Percentiles rank a stretch among this genome's conserved stretches.
phyloP scores from a whole-genome alignment of 140 eudicot species.

The Cichorium intybus region DNA sequence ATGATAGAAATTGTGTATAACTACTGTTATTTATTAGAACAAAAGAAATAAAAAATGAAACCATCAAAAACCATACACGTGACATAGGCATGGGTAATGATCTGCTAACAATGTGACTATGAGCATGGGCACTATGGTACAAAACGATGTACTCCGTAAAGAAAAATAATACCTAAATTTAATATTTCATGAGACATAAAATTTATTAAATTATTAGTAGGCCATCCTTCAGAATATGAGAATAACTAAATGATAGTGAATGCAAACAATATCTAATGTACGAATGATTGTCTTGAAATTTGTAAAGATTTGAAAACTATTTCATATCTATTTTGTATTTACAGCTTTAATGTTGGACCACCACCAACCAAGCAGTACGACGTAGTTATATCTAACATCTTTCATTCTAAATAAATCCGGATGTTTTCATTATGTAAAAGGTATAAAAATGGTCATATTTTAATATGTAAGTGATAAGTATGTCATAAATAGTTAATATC shows the following conservation, averaged over 20 bases:
- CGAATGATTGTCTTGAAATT: slow-evolving; percentile 6
- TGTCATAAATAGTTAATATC: neutral
- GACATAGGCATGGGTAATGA: neutral
- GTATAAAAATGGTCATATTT: neutral
- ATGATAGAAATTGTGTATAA: too few relatives aligned
- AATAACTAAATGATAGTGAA: neutral
- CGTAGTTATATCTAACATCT: neutral
- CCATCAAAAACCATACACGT: neutral
- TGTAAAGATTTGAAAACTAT: slow-evolving; percentile 15
- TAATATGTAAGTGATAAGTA: neutral
- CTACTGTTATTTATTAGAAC: too few relatives aligned
- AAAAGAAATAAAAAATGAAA: too few relatives aligned
- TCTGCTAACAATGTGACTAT: neutral
- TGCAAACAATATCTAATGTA: neutral
- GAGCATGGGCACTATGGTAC: neutral
- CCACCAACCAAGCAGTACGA: slow-evolving; percentile 3
- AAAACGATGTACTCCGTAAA: neutral
- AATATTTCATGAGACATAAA: neutral
- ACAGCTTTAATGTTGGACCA: slow-evolving; percentile 22
- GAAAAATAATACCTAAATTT: too few relatives aligned
- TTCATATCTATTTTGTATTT: slow-evolving; percentile 23
- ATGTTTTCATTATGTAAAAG: neutral
- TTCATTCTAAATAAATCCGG: neutral
- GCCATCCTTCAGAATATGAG: neutral
- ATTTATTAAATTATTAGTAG: neutral